Base-by-base conservation (phyloP, 805 yeast species). In the Yamadazyma endophytica region DNA sequence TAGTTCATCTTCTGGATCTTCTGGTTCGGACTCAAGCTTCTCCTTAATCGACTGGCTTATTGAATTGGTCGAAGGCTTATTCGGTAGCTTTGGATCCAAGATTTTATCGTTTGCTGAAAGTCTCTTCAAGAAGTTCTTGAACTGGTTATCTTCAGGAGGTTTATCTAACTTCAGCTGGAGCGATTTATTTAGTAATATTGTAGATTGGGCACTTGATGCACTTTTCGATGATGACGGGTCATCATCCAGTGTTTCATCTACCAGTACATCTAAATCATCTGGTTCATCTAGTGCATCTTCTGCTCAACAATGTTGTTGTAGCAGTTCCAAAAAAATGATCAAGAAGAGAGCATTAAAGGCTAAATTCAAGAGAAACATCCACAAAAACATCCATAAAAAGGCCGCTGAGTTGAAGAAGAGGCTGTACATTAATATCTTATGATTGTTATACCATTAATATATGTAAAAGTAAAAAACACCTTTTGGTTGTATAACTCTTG, bases 201-300 rank as follows among this genome's bases (percentile, higher is more conserved):
- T 50, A 26, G 49, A 46, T 28, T 33, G 43, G 30, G 26, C 47
- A 12, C 37, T 47, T 21, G 44, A 48, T 28, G 30, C 44, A 16
- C 42, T 47, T 36, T 44, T 49, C 35, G 53, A 49, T 23, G 44
- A 36, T 37, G 40, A 36, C 36, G 40, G 40, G 36, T 33, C 42
- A 26, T 36, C 44, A 28, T 32, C 44, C 4, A 21, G 31, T 26
- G 22, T 34, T 17, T 9, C 28, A 17, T 27, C 26, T 19, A n/a
- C 36, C 6, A 19, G 34, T 5, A 14, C 26, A 7, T 22, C 29
- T 13, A 17, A 28, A n/a, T n/a, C n/a, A 7, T 19, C 35, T 11
- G 15, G 28, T n/a, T 19, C 35, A 5, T 9, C 26, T 18, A 21
- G 28, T 13, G 21, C 27, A 25, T 14, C 40, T 4, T 27, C 44